Evolutionary conservation across 2,329 filamentous ascomycete genomes (phyloP), one percentile per base, ranked within the genome.

Genomic region (Blastomyces parvus): DNA sequence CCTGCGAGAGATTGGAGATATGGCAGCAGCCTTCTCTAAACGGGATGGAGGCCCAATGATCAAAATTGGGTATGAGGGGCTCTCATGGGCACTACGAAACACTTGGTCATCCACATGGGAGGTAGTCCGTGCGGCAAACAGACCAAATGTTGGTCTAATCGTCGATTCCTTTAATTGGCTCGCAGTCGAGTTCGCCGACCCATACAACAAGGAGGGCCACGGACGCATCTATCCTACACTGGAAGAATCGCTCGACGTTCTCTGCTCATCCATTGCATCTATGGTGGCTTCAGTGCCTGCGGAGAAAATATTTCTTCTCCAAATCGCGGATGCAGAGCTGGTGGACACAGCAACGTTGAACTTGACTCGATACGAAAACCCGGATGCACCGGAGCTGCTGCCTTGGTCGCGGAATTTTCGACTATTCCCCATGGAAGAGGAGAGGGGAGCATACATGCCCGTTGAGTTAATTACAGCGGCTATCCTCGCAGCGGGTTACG

Each of bases 51-150:
- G 57, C 22, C 57, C 57, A 40, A 59, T 59, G 57, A 59, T 59
- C 13, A 59, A 40, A 25, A 59, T 59, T 7, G 57, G 57, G 8
- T 59, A 59, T 46, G 57, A 59, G 57, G 57, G 57, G 40, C 38
- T 59, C 11, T 59, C 57, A 30, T 59, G 57, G 57, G 57, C 57
- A 25, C 14, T 46, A 22, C 57, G 57, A 6, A 59, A 59, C 40
- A 59, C 57, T 30, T 59, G 57, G 57, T 48, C 57, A 46, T 59
- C 57, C 57, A 59, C 57, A 59, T 59, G 57, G 57, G 57, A 59
- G 40, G 57, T 59, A 25, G 57, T 59, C 25, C 57, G 57, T 59
- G 40, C 57, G 11, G 57, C 40, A 33, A 59, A 59, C 40, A 40
- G 57, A 11, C 57, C 57, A 33, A 59, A 59, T 22, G 38, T 59